Evolutionary conservation across 2,329 filamentous ascomycete species (phyloP).

Genomic region (Scedosporium boydii): DNA sequence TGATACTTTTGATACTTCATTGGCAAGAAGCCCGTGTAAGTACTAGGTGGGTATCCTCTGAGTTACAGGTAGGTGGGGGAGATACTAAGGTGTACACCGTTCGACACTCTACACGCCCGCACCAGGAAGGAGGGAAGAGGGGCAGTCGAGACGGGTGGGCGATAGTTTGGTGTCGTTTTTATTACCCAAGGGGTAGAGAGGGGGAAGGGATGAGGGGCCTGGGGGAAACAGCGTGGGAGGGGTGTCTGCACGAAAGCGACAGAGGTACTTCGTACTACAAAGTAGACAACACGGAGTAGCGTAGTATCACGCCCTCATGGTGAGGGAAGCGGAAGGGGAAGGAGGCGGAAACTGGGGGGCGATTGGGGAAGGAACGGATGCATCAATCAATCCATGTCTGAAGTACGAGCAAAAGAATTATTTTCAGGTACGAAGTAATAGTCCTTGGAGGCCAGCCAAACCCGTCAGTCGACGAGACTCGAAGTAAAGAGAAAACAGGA

Average conservation of each 20-base stretch:
- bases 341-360: background rate
- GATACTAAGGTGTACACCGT: background rate
- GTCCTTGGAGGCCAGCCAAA: too few species aligned
- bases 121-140: background rate
- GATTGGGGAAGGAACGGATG: background rate
- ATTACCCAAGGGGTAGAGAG: conserved; percentile 5
- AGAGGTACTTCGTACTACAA: background rate
- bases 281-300: background rate
- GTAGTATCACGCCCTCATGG: background rate
- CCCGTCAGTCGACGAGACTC: too few species aligned
- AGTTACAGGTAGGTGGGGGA: background rate
- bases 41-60: background rate
- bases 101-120: background rate
- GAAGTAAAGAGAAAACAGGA: too few species aligned
- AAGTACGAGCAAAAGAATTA: too few species aligned
- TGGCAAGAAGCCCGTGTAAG: background rate
- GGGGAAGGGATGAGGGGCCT: background rate
- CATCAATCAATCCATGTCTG: background rate
- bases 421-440: too few species aligned
- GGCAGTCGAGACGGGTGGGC: background rate
- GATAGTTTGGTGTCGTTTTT: conserved; percentile 5
- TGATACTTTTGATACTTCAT: background rate
- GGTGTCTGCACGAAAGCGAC: background rate
- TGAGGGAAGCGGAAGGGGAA: background rate
- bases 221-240: background rate